phyloP scores from a whole-genome alignment of 2,329 filamentous ascomycete genomes.

The Monascus ruber region DNA sequence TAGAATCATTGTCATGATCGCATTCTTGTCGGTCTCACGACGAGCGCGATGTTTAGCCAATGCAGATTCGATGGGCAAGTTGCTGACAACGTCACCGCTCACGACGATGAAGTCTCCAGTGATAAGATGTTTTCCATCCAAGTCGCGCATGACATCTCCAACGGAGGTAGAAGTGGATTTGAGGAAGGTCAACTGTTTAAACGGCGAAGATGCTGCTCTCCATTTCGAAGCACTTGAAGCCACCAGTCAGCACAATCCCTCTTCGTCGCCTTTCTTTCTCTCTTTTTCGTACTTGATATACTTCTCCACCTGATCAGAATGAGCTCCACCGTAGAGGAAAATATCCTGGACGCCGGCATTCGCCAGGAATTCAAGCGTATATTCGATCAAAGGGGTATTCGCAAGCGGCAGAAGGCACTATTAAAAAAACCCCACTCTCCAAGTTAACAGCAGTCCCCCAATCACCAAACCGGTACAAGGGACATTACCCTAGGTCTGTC shows the following conservation, averaged over 20 bases:
- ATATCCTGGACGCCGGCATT: slow-evolving; percentile 93
- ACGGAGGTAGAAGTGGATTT: slow-evolving; percentile 77
- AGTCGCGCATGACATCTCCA: slow-evolving; percentile 86
- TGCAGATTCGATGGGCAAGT: slow-evolving; percentile 69
- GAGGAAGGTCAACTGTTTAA: slow-evolving; percentile 71
- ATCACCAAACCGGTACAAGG: not conserved
- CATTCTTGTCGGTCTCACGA: slow-evolving; percentile 74
- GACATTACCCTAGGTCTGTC: slow-evolving; percentile 68
- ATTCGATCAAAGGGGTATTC: slow-evolving; percentile 91
- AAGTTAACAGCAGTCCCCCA: slow-evolving; percentile 1
- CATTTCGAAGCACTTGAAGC: slow-evolving; percentile 55
- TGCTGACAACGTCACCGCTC: slow-evolving; percentile 85
- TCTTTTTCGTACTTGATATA: slow-evolving; percentile 54
- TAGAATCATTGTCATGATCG: slow-evolving; percentile 94
- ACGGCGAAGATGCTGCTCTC: slow-evolving; percentile 62
- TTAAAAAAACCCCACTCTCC: not conserved
- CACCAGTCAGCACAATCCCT: slow-evolving; percentile 6
- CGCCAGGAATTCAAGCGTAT: slow-evolving; percentile 90
- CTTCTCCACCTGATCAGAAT: slow-evolving; percentile 74
- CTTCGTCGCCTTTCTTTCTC: slow-evolving; percentile 1
- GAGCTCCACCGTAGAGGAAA: slow-evolving; percentile 80
- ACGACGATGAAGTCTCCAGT: slow-evolving; percentile 85
- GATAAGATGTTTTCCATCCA: slow-evolving; percentile 76
- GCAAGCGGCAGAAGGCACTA: slow-evolving; percentile 87
- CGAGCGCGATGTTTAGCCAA: slow-evolving; percentile 70